Evolutionary conservation across 768 basidiomycete species (phyloP).

Genomic region (Xanthoconium purpureum): DNA sequence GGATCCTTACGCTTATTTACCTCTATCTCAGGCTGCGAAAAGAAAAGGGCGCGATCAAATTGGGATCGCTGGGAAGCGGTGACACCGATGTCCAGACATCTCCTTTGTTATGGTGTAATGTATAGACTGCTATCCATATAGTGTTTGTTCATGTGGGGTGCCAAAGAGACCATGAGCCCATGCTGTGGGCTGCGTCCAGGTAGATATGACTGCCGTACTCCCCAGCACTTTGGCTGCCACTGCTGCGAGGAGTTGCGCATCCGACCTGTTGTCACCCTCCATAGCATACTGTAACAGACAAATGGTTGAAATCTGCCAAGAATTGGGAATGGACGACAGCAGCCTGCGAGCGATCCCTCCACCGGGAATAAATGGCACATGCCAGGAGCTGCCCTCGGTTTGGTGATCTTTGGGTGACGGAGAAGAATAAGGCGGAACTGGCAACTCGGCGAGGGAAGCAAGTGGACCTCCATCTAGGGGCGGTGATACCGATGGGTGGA

Average conservation of each 20-base stretch:
- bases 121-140: slow-evolving; percentile 53
- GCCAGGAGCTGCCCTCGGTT: slow-evolving; percentile 25
- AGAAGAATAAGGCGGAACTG: slow-evolving; percentile 54
- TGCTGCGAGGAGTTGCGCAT: slow-evolving; percentile 62
- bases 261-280: slow-evolving; percentile 78
- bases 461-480: slow-evolving; percentile 45
- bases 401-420: slow-evolving; percentile 39
- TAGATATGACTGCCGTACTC: slow-evolving; percentile 26
- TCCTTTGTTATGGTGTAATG: background rate
- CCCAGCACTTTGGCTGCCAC: slow-evolving; percentile 49
- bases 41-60: slow-evolving; percentile 46
- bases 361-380: slow-evolving; percentile 73
- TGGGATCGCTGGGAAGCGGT: slow-evolving; percentile 65
- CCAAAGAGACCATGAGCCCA: slow-evolving; percentile 66
- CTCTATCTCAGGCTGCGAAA: slow-evolving; percentile 81
- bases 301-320: slow-evolving; percentile 53
- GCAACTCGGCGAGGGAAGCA: slow-evolving; percentile 41
- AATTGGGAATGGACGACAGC: slow-evolving; percentile 51
- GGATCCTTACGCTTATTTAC: slow-evolving; percentile 91
- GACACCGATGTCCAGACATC: slow-evolving; percentile 15
- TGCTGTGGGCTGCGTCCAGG: slow-evolving; percentile 63
- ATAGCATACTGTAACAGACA: slow-evolving; percentile 71
- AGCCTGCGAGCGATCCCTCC: slow-evolving; percentile 71
- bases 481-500: slow-evolving; percentile 44
- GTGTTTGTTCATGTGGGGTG: slow-evolving; percentile 65